Base-by-base conservation (phyloP, 2,329 filamentous ascomycete species). In the Ophiostoma sp. region DNA sequence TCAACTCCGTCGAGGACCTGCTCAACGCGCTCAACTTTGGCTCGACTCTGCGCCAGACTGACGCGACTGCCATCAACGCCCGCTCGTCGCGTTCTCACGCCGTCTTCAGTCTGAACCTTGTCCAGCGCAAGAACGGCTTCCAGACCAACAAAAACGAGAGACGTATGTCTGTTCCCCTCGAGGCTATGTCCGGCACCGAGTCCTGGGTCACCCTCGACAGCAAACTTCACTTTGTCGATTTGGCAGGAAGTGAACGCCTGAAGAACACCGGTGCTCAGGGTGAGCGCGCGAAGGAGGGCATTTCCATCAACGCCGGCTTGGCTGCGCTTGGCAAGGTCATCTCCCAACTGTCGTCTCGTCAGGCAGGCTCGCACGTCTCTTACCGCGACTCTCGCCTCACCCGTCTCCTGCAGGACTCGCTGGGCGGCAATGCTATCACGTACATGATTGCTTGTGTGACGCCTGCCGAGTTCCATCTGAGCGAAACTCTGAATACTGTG, bases 371-470 rank as follows among this genome's bases (percentile, higher is more conserved):
- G 4, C 93, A 98, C 78, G 93, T 99, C 69, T 99, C 95, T 1
- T 99, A 99, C 77, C 92, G 95, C 72, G 95, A 99, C 79, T 98
- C 95, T n/a, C 93, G 93, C 77, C 87, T 99, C 73, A 99, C 95
- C 11, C 89, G 95, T 70, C 83, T 99, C 38, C 85, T 99, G 18
- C 95, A 99, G 81, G 95, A 99, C 78, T 99, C 95, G 0, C 84
- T 99, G 5, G 95, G 95, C 69, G 95, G 95, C 4, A 98, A 96
- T 76, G 95, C 95, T 47, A 96, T 97, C 76, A 99, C 95, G 0
- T 99, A 98, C 80, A 98, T 99, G 95, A 95, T 99, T 79, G 95
- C 95, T 8, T 99, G 95, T 79, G 93, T 99, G 42, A 99, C 94
- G 0, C 94, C 93, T 0, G 92, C 94, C 14, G 93, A 97, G 76